Evolutionary conservation across 176 grass and related monocot species (phyloP), one percentile per base, ranked within the genome.

Genomic region (Triticum monococcum): DNA sequence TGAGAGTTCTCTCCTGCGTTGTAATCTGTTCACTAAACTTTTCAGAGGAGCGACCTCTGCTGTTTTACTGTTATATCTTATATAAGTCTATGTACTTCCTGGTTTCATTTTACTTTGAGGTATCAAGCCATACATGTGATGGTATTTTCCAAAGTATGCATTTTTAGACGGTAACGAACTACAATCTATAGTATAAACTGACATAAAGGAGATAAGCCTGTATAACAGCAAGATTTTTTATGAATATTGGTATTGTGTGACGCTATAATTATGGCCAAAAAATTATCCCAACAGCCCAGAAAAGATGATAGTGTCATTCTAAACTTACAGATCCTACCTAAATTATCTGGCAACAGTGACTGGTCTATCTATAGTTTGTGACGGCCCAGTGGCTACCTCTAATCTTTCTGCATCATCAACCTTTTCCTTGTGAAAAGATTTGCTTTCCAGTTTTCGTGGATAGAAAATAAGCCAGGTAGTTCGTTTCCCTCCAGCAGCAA

Each of bases 371-470:
- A 48, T 5, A 86, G 57, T 52, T 64, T 54, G 63, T 54, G 30
- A 56, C n/a, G 25, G 30, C 45, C 68, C 18, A 40, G 46, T 71
- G 28, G 26, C 38, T 88, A 77, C 70, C 69, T 88, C 78, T 10
- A 56, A 81, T 30, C 16, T 76, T n/a, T 46, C 22, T 62, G 74
- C 20, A 79, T n/a, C 48, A 68, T 60, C 75, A 38, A 77, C 6
- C 48, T 59, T 80, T 32, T 54, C 13, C 50, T 66, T 11, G 3
- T 26, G 46, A 66, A 66, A 85, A 70, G 9, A 22, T 61, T 65
- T 70, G 23, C 7, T 18, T 57, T 64, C 8, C 40, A 35, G 37
- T 45, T 85, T 54, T 64, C 38, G 63, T 85, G 62, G 38, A 1
- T 69, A 9, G 31, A 64, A 16, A 33, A 56, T 57, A 46, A 67